Base-by-base conservation (phyloP, 2,329 filamentous ascomycete species). In the Aurifilum marmelostoma region DNA sequence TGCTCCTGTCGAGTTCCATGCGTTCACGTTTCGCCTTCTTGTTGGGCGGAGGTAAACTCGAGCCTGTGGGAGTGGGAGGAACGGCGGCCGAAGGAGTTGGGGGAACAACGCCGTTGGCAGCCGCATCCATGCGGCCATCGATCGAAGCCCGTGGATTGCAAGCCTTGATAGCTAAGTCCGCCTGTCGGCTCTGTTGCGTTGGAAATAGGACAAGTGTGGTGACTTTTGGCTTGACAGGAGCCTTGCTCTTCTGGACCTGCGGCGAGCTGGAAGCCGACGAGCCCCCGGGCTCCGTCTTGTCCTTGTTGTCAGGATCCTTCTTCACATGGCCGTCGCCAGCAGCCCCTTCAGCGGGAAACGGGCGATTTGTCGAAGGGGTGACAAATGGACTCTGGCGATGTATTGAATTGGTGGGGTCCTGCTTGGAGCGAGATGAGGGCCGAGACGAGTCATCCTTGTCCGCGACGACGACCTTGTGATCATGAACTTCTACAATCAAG, bases 351-450 rank as follows among this genome's bases (percentile, higher is more conserved):
- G 85, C 87, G 58, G 91, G 93, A 76, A 91, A 97, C 0, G 93
- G 90, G 0, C 88, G 92, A 77, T 91, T 94, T 0, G 94, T 89
- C 0, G 96, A 98, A 0, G 95, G 96, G 0, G 94, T 97, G 62
- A 98, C 85, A 75, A 93, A 96, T 71, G 90, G 89, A 75, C 94
- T 97, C 78, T 94, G 92, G 78, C 97, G 97, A 79, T 99, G 94
- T 59, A 99, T 91, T 0, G 94, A 97, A 72, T 92, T 95, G 14
- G 91, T 89, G 3, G 85, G 82, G 52, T 87, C 87, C 66, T 90
- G 90, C 73, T 85, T 89, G 47, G 87, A 87, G 27, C 50, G 62
- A 37, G 86, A 83, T 1, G 88, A 83, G 34, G 82, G 82, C 65
- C 82, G 83, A 63, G 83, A 85, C 68, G 82, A 81, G 74, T 83